phyloP scores from a whole-genome alignment of 495 filamentous ascomycete species.

The Talaromyces nanjingensis region DNA sequence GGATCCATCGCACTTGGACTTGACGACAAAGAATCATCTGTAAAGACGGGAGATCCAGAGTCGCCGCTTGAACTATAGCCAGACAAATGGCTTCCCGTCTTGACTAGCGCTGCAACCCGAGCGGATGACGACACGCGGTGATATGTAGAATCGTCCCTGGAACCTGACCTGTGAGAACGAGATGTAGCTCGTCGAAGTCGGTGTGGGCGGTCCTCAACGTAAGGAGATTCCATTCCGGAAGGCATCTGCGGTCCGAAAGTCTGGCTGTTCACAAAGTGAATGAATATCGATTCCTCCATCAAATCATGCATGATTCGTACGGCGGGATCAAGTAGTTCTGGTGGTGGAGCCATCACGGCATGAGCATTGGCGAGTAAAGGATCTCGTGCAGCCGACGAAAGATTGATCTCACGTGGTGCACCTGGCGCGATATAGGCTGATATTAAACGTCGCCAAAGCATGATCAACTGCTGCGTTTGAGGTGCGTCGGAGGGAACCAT shows the following conservation, averaged over 20 bases:
- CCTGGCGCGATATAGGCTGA: slow-evolving; percentile 51
- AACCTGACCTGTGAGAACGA: slow-evolving; percentile 35
- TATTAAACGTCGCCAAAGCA: slow-evolving; percentile 60
- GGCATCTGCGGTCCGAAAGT: slow-evolving; percentile 25
- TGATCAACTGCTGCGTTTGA: slow-evolving; percentile 63
- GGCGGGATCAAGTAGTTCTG: slow-evolving; percentile 77
- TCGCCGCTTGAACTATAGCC: slow-evolving; percentile 35
- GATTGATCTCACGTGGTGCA: slow-evolving; percentile 84
- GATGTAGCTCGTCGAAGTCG: slow-evolving; percentile 16
- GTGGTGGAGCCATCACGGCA: slow-evolving; percentile 60
- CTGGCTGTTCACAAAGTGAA: slow-evolving; percentile 38
- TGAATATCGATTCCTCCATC: slow-evolving; percentile 88
- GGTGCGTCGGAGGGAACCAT: slow-evolving; percentile 42
- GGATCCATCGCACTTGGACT: slow-evolving; percentile 50
- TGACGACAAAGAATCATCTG: slow-evolving; percentile 41
- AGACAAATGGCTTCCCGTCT: slow-evolving; percentile 26
- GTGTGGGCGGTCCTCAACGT: slow-evolving; percentile 10
- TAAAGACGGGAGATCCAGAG: slow-evolving; percentile 27
- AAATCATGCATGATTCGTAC: slow-evolving; percentile 86
- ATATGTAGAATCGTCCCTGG: slow-evolving; percentile 29
- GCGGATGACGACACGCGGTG: slow-evolving; percentile 13
- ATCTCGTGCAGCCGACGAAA: slow-evolving; percentile 80
- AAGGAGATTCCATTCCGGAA: slow-evolving; percentile 19
- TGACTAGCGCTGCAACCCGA: slow-evolving; percentile 21
- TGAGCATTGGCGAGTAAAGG: slow-evolving; percentile 60